phyloP scores from a whole-genome alignment of 2,329 filamentous ascomycete species.

The Paracorniculantispora psalliotae region DNA sequence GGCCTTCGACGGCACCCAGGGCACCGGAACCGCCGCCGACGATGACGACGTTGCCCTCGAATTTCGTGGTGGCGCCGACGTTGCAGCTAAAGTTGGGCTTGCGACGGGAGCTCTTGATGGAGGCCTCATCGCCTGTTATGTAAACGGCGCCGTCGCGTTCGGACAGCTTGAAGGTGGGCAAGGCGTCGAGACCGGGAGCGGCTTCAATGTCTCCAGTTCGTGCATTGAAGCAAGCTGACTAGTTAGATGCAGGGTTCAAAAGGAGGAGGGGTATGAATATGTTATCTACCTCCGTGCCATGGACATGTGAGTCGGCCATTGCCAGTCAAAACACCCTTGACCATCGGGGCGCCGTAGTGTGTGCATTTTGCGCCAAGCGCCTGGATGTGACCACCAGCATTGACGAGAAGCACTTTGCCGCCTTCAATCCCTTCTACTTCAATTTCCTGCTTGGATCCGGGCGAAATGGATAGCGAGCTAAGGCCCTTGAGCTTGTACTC shows the following conservation, averaged over 20 bases:
- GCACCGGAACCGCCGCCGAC: conserved; percentile 85
- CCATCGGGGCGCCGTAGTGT: conserved; percentile 88
- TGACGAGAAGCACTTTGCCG: conserved; percentile 81
- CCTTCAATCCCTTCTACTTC: conserved; percentile 86
- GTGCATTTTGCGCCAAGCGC: conserved; percentile 80
- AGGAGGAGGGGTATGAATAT: no score
- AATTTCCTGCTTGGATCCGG: conserved; percentile 79
- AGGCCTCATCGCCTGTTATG: conserved; percentile 71
- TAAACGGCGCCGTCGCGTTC: conserved; percentile 82
- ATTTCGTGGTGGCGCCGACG: conserved; percentile 38
- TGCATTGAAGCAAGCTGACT: conserved; percentile 82
- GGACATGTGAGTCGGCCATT: conserved; percentile 85
- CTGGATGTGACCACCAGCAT: conserved; percentile 68
- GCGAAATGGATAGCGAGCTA: conserved; percentile 66
- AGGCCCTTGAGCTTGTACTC: conserved; percentile 73
- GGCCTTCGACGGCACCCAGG: conserved; percentile 73
- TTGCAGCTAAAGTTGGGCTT: conserved; percentile 70
- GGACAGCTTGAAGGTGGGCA: conserved; percentile 74
- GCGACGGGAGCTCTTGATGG: conserved; percentile 71
- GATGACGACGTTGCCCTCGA: conserved; percentile 68
- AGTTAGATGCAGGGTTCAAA: no score
- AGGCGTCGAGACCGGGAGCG: conserved; percentile 81
- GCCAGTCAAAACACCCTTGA: conserved; percentile 76
- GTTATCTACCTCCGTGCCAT: conserved; percentile 79
- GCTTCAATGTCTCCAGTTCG: conserved; percentile 91